Evolutionary conservation across 202 grass and related monocot genomes (phyloP).

Genomic region (Sporobolus alterniflorus): DNA sequence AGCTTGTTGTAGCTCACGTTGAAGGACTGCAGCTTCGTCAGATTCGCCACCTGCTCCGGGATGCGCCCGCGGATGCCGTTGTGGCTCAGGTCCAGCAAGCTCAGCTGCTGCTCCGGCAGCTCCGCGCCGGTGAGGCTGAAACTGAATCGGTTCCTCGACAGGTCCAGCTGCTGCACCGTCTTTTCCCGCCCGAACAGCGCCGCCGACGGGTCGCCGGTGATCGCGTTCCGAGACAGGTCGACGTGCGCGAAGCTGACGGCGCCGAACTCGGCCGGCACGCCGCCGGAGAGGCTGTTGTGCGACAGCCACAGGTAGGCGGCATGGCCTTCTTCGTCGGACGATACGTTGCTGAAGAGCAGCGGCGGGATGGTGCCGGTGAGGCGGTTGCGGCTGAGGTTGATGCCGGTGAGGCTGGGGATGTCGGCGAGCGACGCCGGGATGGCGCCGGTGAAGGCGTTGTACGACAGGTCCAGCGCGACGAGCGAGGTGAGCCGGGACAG

Average conservation of each 20-base stretch:
- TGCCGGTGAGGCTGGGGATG: neutral
- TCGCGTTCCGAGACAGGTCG: conserved; percentile 58
- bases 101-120: neutral
- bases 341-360: conserved; percentile 13
- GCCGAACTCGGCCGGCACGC: conserved; percentile 38
- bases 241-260: conserved; percentile 14
- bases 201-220: conserved; percentile 41
- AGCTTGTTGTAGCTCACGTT: neutral
- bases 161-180: conserved; percentile 13
- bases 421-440: conserved; percentile 45
- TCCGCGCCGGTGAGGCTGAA: neutral
- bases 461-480: conserved; percentile 45
- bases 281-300: conserved; percentile 50
- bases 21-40: neutral
- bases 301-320: conserved; percentile 46
- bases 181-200: conserved; percentile 30
- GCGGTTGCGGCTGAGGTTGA: conserved; percentile 55
- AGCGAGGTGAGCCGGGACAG: conserved; percentile 32
- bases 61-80: neutral
- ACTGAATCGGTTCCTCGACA: conserved; percentile 48
- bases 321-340: too few species aligned
- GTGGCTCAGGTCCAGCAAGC: neutral
- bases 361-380: conserved; percentile 49
- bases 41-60: neutral
- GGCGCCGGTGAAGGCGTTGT: conserved; percentile 53